phyloP scores from a whole-genome alignment of 768 basidiomycete genomes.

The Termitomyces sp. region DNA sequence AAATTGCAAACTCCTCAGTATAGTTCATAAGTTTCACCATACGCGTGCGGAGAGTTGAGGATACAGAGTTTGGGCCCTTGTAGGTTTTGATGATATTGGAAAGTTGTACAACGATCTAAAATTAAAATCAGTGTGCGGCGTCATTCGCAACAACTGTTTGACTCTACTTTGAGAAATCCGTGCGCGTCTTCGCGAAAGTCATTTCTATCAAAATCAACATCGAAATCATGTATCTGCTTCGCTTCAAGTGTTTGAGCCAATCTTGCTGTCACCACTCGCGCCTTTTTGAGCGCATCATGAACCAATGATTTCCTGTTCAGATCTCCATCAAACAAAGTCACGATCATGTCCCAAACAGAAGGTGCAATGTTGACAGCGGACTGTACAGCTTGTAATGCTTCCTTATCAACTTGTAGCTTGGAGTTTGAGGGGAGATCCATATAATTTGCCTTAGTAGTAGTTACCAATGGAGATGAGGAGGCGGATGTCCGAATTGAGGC shows the following conservation, averaged over 20 bases:
- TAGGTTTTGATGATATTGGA: constrained; percentile 67
- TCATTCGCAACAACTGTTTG: neutral
- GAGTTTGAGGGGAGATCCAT: constrained; percentile 49
- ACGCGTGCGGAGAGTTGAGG: constrained; percentile 55
- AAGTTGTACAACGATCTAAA: constrained; percentile 68
- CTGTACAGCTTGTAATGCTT: constrained; percentile 74
- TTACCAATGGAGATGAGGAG: constrained; percentile 32
- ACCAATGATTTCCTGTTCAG: constrained; percentile 36
- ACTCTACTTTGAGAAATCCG: constrained; percentile 69
- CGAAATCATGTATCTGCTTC: constrained; percentile 56
- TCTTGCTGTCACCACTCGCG: constrained; percentile 57
- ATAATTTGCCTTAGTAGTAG: constrained; percentile 28
- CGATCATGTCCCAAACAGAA: constrained; percentile 76
- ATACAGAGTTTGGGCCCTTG: constrained; percentile 48
- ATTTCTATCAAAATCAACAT: constrained; percentile 48
- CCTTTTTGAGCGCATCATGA: constrained; percentile 49
- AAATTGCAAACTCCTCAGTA: constrained; percentile 82
- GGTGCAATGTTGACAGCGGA: constrained; percentile 76
- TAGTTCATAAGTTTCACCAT: constrained; percentile 76
- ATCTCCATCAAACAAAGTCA: constrained; percentile 54
- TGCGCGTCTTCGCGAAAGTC: constrained; percentile 73
- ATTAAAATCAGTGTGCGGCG: neutral
- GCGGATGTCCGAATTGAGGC: constrained; percentile 29
- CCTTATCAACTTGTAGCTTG: constrained; percentile 66
- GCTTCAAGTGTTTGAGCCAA: constrained; percentile 53